Conservation (phyloP, 176 grass and related monocot genomes). For the Guadua angustifolia region DNA sequence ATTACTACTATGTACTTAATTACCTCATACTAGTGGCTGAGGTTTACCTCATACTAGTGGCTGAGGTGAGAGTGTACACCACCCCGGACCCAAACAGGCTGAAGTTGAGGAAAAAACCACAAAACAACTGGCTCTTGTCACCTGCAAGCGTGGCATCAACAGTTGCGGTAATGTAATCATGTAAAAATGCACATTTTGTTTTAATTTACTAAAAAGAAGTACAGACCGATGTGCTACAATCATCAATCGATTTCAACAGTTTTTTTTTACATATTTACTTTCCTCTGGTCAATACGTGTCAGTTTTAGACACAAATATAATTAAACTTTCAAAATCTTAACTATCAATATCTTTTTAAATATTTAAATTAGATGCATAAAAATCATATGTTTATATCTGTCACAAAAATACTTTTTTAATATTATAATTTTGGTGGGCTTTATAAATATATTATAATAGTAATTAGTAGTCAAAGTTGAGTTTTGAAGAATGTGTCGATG, state of each 20-base stretch:
- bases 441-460: too few relatives aligned
- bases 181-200: neutral
- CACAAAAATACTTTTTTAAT: too few relatives aligned
- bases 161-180: neutral
- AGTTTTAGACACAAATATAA: too few relatives aligned
- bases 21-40: constrained; percentile 76
- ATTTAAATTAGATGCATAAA: too few relatives aligned
- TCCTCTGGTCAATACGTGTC: too few relatives aligned
- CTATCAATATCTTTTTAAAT: too few relatives aligned
- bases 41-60: constrained; percentile 79
- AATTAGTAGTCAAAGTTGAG: too few relatives aligned
- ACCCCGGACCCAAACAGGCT: constrained; percentile 60
- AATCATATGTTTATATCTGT: too few relatives aligned
- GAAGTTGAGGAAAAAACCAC: constrained; percentile 59
- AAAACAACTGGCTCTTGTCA: constrained; percentile 54
- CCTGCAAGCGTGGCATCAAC: constrained; percentile 46
- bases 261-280: too few relatives aligned
- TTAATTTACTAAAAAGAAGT: neutral
- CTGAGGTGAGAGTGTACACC: constrained; percentile 71
- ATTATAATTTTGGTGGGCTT: too few relatives aligned
- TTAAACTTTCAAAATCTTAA: too few relatives aligned
- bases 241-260: neutral
- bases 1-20: neutral
- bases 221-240: neutral
- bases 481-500: too few relatives aligned